Evolutionary conservation across 2,329 filamentous ascomycete genomes (phyloP).

Genomic region (Sporothrix pallida): DNA sequence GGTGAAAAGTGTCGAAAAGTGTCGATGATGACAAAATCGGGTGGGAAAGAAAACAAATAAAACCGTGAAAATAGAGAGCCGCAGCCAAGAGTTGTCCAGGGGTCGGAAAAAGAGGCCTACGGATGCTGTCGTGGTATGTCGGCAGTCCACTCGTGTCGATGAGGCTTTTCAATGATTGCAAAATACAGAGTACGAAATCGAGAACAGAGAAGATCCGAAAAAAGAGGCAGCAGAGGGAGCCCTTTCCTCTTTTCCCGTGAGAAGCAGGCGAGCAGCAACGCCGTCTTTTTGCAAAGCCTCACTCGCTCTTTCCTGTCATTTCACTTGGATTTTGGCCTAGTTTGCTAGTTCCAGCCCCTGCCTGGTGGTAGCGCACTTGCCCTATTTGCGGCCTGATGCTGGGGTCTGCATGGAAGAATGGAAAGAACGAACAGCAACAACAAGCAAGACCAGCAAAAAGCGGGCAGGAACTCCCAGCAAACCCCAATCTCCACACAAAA

Average conservation of each 20-base stretch:
- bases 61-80: slow-evolving; percentile 1
- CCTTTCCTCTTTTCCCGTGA: neutral
- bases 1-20: neutral
- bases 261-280: neutral
- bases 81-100: slow-evolving; percentile 14
- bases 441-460: neutral
- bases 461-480: no score
- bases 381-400: slow-evolving; percentile 7
- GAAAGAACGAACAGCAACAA: slow-evolving; percentile 9
- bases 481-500: no score
- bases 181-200: neutral
- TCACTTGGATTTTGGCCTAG: slow-evolving; percentile 16
- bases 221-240: neutral
- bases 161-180: neutral
- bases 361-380: slow-evolving; percentile 13
- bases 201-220: neutral
- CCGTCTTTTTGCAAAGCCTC: slow-evolving; percentile 23
- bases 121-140: slow-evolving; percentile 22
- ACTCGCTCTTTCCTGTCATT: slow-evolving; percentile 10
- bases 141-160: neutral
- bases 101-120: slow-evolving; percentile 18
- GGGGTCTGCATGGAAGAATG: neutral
- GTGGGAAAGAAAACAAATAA: neutral
- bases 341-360: slow-evolving; percentile 22
- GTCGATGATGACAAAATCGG: neutral